A percentile compares a stretch with the other conserved stretches of the same genome.
Conservation (phyloP, 441 rosid species). For the Erodium moschatum region DNA sequence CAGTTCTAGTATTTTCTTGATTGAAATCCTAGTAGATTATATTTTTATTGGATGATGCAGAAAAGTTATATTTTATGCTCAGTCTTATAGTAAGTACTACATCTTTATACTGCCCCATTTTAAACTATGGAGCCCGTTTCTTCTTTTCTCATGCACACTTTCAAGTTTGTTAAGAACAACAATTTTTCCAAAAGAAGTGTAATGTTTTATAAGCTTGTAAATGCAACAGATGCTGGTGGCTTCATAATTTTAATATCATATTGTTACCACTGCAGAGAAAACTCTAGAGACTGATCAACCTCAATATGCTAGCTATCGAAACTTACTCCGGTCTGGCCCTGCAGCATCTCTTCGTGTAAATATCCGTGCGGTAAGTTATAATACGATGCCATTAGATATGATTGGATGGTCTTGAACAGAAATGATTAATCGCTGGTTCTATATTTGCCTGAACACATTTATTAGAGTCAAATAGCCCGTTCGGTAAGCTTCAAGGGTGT, state of each 20-base stretch:
- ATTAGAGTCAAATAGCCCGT: background rate
- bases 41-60: too few relatives aligned
- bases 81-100: too few relatives aligned
- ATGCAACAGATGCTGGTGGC: background rate
- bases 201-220: background rate
- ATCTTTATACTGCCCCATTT: too few relatives aligned
- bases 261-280: slow-evolving; percentile 33
- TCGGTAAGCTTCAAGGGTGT: background rate
- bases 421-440: background rate
- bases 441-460: background rate
- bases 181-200: background rate
- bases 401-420: background rate
- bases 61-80: too few relatives aligned
- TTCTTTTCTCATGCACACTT: background rate
- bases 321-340: slow-evolving; percentile 59
- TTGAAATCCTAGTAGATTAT: background rate
- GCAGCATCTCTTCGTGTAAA: slow-evolving; percentile 62
- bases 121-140: background rate
- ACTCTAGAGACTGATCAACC: slow-evolving; percentile 49
- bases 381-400: background rate
- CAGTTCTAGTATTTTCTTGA: background rate
- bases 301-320: slow-evolving; percentile 44
- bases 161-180: background rate
- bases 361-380: slow-evolving; percentile 59
- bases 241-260: slow-evolving; percentile 11